These are phyloP conservation scores for Chaetothyriales sp. DNA, from an alignment of 2,329 filamentous ascomycete species.

Conservation along the genomic window DNA sequence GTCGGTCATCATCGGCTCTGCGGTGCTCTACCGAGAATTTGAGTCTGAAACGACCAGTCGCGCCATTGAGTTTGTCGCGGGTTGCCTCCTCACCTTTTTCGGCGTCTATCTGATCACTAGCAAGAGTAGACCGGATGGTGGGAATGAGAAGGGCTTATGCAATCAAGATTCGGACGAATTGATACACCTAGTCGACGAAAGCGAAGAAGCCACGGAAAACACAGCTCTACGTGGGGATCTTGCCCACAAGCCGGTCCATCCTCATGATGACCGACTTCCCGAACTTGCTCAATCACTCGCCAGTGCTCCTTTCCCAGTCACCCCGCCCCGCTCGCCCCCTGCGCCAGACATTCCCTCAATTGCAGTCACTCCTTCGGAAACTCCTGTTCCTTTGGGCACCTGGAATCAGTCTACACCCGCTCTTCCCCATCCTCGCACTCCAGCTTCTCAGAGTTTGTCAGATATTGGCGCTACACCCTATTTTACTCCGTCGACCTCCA, in stretches of 20 bases:
- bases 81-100: slow-evolving; percentile 82
- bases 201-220: slow-evolving; percentile 19
- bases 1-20: slow-evolving; percentile 86
- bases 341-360: slow-evolving; percentile 14
- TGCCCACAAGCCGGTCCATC: background rate
- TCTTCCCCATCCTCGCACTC: slow-evolving; percentile 2
- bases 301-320: background rate
- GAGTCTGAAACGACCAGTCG: slow-evolving; percentile 61
- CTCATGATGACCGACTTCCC: background rate
- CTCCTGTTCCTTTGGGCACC: slow-evolving; percentile 6
- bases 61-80: slow-evolving; percentile 72
- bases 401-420: slow-evolving; percentile 10
- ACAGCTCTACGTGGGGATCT: background rate
- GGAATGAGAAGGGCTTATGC: slow-evolving; percentile 39
- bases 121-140: slow-evolving; percentile 40
- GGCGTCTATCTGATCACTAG: slow-evolving; percentile 97
- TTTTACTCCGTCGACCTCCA: slow-evolving; percentile 12
- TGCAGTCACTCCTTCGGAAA: slow-evolving; percentile 12
- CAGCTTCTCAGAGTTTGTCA: background rate
- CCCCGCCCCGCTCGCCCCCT: background rate
- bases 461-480: slow-evolving; percentile 7
- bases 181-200: slow-evolving; percentile 26
- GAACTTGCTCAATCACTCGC: background rate
- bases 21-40: slow-evolving; percentile 87
- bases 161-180: slow-evolving; percentile 49